A percentile compares a stretch with the other conserved stretches of the same genome.
phyloP scores from a whole-genome alignment of 163 green algal genomes.

The Prototheca cutis region DNA sequence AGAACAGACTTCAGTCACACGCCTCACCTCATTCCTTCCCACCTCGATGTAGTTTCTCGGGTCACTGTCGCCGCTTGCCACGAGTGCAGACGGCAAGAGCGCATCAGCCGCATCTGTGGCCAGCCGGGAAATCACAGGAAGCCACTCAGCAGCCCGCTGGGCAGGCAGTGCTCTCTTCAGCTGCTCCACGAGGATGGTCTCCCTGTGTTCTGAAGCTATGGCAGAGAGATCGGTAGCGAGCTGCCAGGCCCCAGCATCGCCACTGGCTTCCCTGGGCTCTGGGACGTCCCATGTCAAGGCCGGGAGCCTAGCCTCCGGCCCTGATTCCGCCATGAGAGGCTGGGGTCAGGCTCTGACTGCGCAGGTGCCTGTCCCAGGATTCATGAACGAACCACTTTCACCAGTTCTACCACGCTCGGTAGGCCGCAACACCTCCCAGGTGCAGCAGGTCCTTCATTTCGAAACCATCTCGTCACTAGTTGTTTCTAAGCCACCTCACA shows the following conservation, averaged over 20 bases:
- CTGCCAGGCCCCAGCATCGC: not conserved
- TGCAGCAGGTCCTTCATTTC: no score
- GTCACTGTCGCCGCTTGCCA: conserved; percentile 41
- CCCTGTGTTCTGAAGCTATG: no score
- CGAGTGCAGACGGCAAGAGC: conserved; percentile 34
- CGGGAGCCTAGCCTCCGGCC: not conserved
- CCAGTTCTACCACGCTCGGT: no score
- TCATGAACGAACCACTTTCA: no score
- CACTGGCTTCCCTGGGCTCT: conserved; percentile 14
- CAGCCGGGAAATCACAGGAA: conserved; percentile 43
- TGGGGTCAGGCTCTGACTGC: no score
- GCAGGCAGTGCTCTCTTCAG: no score
- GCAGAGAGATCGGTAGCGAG: not conserved
- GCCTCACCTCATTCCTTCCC: not conserved
- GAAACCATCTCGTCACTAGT: no score
- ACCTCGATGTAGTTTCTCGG: conserved; percentile 68
- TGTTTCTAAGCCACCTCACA: no score
- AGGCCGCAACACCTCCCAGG: no score
- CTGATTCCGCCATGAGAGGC: no score
- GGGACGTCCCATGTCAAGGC: conserved; percentile 47
- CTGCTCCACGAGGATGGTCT: no score
- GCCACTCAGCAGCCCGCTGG: conserved; percentile 51
- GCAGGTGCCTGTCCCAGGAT: no score
- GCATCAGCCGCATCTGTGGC: conserved; percentile 40
- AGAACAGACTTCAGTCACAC: not conserved